Conservation (phyloP, 345 rosid genomes). For the Raphanus sativus region DNA sequence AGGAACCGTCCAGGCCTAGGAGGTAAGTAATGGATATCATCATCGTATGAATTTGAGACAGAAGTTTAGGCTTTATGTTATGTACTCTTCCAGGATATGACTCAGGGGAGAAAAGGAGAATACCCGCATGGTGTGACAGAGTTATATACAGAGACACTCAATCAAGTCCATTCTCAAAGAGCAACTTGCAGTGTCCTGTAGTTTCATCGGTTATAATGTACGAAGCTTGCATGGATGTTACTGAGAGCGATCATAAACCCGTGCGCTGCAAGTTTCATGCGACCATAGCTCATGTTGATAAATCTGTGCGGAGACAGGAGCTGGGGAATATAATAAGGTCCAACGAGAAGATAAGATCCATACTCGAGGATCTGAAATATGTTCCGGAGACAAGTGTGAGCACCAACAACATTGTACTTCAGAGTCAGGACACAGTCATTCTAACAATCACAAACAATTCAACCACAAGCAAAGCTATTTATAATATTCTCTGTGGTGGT, state of each 20-base stretch:
- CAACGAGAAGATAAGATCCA: slow-evolving; percentile 54
- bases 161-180: slow-evolving; percentile 49
- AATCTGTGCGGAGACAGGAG: slow-evolving; percentile 82
- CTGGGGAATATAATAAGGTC: slow-evolving; percentile 59
- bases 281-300: slow-evolving; percentile 71
- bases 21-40: slow-evolving; percentile 40
- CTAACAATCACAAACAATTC: slow-evolving; percentile 69
- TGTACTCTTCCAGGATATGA: slow-evolving; percentile 69
- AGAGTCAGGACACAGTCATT: slow-evolving; percentile 72
- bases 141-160: slow-evolving; percentile 83
- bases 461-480: slow-evolving; percentile 52
- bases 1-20: slow-evolving; percentile 74
- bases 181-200: slow-evolving; percentile 84
- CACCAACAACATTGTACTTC: slow-evolving; percentile 63
- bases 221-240: slow-evolving; percentile 95
- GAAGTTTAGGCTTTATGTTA: not conserved
- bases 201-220: slow-evolving; percentile 70
- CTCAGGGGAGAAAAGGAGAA: slow-evolving; percentile 94
- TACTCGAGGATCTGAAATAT: slow-evolving; percentile 48
- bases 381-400: slow-evolving; percentile 70
- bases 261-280: slow-evolving; percentile 86
- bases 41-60: too few species aligned
- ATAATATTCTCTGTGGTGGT: slow-evolving; percentile 60
- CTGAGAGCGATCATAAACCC: slow-evolving; percentile 95
- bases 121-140: slow-evolving; percentile 99